A percentile compares a stretch with the other conserved stretches of the same genome.
phyloP scores from a whole-genome alignment of 2,329 filamentous ascomycete genomes.

The Sarocladium brachiariae region DNA sequence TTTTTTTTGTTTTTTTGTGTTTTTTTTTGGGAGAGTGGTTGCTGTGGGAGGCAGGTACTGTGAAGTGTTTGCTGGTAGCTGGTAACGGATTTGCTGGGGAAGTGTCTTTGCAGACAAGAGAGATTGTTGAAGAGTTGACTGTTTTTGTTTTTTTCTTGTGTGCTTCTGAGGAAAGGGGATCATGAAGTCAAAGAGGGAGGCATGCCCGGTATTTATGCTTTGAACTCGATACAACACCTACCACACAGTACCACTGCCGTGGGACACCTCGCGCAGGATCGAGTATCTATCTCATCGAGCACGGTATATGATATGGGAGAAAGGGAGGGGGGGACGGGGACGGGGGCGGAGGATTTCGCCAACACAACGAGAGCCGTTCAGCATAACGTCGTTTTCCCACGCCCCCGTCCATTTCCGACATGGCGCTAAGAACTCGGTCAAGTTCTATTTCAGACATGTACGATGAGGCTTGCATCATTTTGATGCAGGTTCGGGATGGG shows the following conservation, averaged over 20 bases:
- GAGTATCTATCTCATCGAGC: not conserved
- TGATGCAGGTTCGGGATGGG: not conserved
- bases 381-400: too few species aligned
- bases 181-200: not conserved
- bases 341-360: too few species aligned
- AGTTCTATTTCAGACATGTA: not conserved
- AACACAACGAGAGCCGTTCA: too few species aligned
- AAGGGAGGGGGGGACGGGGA: not conserved
- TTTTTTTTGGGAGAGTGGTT: not conserved
- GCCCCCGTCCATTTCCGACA: too few species aligned
- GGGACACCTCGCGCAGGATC: not conserved
- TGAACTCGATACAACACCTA: not conserved
- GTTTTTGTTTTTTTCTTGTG: too few species aligned
- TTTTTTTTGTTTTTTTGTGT: too few species aligned
- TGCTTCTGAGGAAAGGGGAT: too few species aligned
- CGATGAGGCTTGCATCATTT: too few species aligned
- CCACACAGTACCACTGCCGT: not conserved
- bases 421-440: too few species aligned
- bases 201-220: not conserved
- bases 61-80: not conserved
- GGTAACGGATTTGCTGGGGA: not conserved
- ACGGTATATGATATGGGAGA: too few species aligned
- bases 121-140: too few species aligned
- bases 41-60: not conserved
- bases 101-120: too few species aligned